These are phyloP conservation scores for Wickerhamiella allomyrinae DNA, from an alignment of 805 yeast species.

Conservation along the genomic window DNA sequence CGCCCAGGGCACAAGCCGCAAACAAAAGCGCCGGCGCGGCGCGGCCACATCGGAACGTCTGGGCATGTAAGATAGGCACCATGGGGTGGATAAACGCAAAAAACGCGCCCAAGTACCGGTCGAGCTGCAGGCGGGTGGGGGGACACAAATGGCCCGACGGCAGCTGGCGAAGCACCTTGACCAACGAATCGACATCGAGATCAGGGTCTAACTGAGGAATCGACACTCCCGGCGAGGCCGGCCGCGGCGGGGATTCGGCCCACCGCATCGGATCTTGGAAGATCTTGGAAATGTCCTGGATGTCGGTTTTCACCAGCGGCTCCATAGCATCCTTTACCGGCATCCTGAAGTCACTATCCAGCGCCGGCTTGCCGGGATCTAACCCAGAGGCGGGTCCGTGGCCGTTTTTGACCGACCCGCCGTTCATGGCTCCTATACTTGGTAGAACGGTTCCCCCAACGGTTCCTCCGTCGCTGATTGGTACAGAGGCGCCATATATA, in stretches of 20 bases:
- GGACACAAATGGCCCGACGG: not conserved
- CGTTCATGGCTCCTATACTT: too few species aligned
- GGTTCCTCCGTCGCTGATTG: too few species aligned
- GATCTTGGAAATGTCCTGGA: not conserved
- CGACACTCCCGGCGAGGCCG: not conserved
- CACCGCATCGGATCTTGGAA: not conserved
- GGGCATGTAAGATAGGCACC: conserved; percentile 24
- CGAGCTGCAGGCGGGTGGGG: conserved; percentile 19
- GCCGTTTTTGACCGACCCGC: too few species aligned
- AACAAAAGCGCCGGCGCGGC: conserved; percentile 22
- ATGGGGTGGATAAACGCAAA: conserved; percentile 23
- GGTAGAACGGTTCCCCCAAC: too few species aligned
- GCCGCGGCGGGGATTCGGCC: not conserved
- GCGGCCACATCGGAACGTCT: conserved; percentile 21
- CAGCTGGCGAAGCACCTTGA: conserved; percentile 6
- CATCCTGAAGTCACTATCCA: not conserved
- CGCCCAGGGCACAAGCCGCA: conserved; percentile 25
- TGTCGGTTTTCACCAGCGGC: conserved; percentile 5
- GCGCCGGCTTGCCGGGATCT: too few species aligned
- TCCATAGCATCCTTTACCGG: conserved; percentile 6
- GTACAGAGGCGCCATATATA: too few species aligned
- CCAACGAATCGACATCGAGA: conserved; percentile 3
- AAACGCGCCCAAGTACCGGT: conserved; percentile 22
- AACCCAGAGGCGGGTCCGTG: too few species aligned
- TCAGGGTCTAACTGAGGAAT: conserved; percentile 7